A percentile compares a stretch with the other conserved stretches of the same genome.
phyloP scores from a whole-genome alignment of 1,139 yeast genomes.

The Yamadazyma atlantica region DNA sequence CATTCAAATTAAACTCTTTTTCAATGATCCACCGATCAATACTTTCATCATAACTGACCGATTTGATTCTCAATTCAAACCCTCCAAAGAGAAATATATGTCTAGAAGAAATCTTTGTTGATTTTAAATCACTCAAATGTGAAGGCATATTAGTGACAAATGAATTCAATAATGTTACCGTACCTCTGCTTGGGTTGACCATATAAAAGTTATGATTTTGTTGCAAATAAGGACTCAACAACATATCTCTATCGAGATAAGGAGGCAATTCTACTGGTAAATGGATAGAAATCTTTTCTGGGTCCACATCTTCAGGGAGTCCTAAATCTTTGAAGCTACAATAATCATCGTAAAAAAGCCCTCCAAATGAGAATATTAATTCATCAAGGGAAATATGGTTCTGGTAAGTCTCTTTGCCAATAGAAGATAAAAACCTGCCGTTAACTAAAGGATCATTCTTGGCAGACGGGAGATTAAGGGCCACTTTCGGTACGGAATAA shows the following conservation, averaged over 20 bases:
- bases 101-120: conserved; percentile 32
- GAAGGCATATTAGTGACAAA: conserved; percentile 23
- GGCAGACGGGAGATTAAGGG: conserved; percentile 24
- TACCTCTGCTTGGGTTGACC: conserved; percentile 35
- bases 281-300: conserved; percentile 34
- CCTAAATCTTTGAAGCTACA: conserved; percentile 31
- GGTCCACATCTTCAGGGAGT: conserved; percentile 32
- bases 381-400: conserved; percentile 35
- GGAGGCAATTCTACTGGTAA: conserved; percentile 46
- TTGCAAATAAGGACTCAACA: conserved; percentile 36
- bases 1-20: conserved; percentile 32
- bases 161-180: conserved; percentile 31
- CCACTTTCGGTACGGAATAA: conserved; percentile 28
- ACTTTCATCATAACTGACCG: conserved; percentile 22
- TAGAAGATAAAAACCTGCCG: not conserved
- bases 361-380: conserved; percentile 39
- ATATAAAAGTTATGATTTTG: conserved; percentile 27
- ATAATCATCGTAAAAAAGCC: conserved; percentile 23
- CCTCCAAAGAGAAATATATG: conserved; percentile 48
- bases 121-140: conserved; percentile 28
- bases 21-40: conserved; percentile 39
- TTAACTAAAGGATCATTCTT: conserved; percentile 16
- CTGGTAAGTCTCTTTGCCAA: conserved; percentile 21
- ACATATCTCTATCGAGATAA: conserved; percentile 31
- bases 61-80: conserved; percentile 27